Percentiles rank a stretch among this genome's conserved stretches.
Evolutionary conservation across 2,329 filamentous ascomycete species (phyloP).

Genomic region (Xylogone sp.): DNA sequence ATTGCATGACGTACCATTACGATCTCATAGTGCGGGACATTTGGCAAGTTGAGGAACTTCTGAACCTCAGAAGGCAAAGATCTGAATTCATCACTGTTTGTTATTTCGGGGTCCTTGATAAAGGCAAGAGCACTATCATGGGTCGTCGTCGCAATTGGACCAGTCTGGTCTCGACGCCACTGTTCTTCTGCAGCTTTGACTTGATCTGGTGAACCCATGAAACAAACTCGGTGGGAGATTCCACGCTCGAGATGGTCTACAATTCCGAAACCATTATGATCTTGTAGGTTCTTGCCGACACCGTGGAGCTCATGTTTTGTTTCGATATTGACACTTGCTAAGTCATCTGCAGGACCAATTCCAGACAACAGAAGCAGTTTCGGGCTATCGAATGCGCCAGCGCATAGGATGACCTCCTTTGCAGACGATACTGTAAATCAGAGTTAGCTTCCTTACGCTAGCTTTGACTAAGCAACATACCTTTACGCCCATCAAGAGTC

Average conservation of each 20-base stretch:
- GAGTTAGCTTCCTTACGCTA: conserved; percentile 2
- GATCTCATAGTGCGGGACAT: conserved; percentile 56
- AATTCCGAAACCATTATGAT: conserved; percentile 33
- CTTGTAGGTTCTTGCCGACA: conserved; percentile 41
- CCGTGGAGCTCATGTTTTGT: conserved; percentile 42
- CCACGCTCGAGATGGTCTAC: conserved; percentile 36
- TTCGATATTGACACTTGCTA: conserved; percentile 40
- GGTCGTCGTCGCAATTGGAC: conserved; percentile 35
- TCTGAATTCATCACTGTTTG: conserved; percentile 43
- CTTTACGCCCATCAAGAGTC: conserved; percentile 29
- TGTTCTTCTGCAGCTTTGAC: conserved; percentile 43
- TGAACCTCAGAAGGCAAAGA: conserved; percentile 41
- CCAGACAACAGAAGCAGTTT: conserved; percentile 47
- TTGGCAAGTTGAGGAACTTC: conserved; percentile 40
- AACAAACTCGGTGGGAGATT: conserved; percentile 39
- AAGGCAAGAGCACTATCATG: conserved; percentile 38
- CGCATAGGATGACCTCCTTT: conserved; percentile 46
- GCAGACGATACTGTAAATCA: background rate
- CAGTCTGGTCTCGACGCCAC: conserved; percentile 40
- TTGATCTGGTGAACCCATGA: conserved; percentile 38
- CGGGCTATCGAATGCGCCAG: conserved; percentile 46
- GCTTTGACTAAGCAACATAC: background rate
- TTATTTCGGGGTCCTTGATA: conserved; percentile 39
- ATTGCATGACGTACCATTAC: conserved; percentile 22
- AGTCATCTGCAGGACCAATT: conserved; percentile 38